A percentile compares a stretch with the other conserved stretches of the same genome.
phyloP scores from a whole-genome alignment of 306 rosid species.

The Prosopis cineraria region DNA sequence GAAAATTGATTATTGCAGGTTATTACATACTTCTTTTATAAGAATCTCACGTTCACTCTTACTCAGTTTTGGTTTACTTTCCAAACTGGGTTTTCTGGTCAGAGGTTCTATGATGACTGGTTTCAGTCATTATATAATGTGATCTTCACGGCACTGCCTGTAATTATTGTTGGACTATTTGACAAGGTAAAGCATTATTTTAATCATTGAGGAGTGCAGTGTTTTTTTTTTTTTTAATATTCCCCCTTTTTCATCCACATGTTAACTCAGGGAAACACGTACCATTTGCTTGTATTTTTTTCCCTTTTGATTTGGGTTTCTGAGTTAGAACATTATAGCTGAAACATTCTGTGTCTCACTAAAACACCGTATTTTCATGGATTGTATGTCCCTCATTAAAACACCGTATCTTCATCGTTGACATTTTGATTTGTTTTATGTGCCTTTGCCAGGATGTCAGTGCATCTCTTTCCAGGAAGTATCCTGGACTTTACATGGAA shows the following conservation, averaged over 20 bases:
- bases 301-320: neutral
- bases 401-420: conserved; percentile 24
- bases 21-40: conserved; percentile 88
- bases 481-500: conserved; percentile 86
- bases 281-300: conserved; percentile 5
- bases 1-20: conserved; percentile 64
- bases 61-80: conserved; percentile 99
- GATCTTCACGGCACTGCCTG: conserved; percentile 93
- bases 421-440: conserved; percentile 31
- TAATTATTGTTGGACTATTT: conserved; percentile 86
- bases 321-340: neutral
- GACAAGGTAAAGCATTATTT: conserved; percentile 71
- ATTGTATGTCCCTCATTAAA: conserved; percentile 21
- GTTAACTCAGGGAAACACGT: neutral
- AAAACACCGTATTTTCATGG: conserved; percentile 25
- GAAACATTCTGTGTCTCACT: conserved; percentile 14
- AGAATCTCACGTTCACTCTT: conserved; percentile 94
- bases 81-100: conserved; percentile 98
- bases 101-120: conserved; percentile 98
- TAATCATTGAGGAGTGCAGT: conserved; percentile 12
- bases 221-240: neutral
- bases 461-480: conserved; percentile 89
- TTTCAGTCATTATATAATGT: conserved; percentile 90
- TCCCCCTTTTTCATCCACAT: neutral
- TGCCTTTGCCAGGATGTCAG: conserved; percentile 85